A percentile compares a stretch with the other conserved stretches of the same genome.
These are phyloP conservation scores for Lactifluus volemus DNA, from an alignment of 768 basidiomycete species.

Conservation along the genomic window DNA sequence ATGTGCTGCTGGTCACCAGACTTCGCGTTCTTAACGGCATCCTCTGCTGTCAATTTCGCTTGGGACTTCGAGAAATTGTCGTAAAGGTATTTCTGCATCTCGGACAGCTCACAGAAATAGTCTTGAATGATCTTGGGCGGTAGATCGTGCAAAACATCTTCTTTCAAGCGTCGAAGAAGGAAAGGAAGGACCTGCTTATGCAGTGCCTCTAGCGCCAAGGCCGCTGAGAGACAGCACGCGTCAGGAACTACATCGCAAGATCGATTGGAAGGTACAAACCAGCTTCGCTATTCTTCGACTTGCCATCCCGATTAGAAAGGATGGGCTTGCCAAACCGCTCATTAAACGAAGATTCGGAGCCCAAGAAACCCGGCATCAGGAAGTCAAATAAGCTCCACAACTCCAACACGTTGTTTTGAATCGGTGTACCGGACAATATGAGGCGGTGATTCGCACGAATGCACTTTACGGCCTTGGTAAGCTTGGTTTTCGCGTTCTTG, in stretches of 20 bases:
- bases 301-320: slow-evolving; percentile 88
- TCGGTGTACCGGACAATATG: slow-evolving; percentile 94
- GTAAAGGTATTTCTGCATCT: slow-evolving; percentile 87
- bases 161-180: slow-evolving; percentile 90
- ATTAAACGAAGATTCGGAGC: slow-evolving; percentile 91
- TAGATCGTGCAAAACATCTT: slow-evolving; percentile 90
- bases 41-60: slow-evolving; percentile 54
- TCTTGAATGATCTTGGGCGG: slow-evolving; percentile 99
- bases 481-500: slow-evolving; percentile 97
- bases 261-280: slow-evolving; percentile 42
- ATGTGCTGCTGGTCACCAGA: slow-evolving; percentile 68
- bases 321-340: slow-evolving; percentile 96
- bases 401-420: slow-evolving; percentile 98
- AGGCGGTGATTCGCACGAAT: slow-evolving; percentile 88
- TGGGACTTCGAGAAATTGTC: slow-evolving; percentile 86
- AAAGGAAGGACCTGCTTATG: slow-evolving; percentile 99
- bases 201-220: slow-evolving; percentile 86
- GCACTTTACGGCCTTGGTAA: slow-evolving; percentile 91
- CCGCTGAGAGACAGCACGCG: slow-evolving; percentile 45
- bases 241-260: neutral
- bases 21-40: slow-evolving; percentile 44
- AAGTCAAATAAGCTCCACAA: slow-evolving; percentile 99
- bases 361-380: slow-evolving; percentile 97
- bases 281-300: slow-evolving; percentile 89
- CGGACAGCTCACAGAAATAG: slow-evolving; percentile 96